phyloP scores from a whole-genome alignment of 2,329 filamentous ascomycete species.

The Talaromyces verruculosus region DNA sequence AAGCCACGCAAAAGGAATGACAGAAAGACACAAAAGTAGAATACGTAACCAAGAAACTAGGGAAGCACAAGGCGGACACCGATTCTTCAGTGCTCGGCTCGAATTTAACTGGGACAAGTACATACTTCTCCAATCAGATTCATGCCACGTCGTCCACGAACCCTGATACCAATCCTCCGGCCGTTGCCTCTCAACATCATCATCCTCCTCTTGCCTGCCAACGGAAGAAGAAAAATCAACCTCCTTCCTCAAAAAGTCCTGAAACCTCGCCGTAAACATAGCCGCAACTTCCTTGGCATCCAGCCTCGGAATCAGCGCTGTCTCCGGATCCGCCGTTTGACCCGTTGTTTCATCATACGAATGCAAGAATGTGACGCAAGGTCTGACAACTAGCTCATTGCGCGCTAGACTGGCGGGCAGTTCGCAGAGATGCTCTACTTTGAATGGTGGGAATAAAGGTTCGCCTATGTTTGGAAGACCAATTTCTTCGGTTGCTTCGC shows the following conservation, averaged over 20 bases:
- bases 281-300: slow-evolving; percentile 91
- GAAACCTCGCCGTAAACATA: slow-evolving; percentile 86
- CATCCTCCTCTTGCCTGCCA: slow-evolving; percentile 10
- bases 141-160: slow-evolving; percentile 76
- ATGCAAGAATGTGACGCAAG: slow-evolving; percentile 76
- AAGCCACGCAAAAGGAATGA: neutral
- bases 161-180: slow-evolving; percentile 79
- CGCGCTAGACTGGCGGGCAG: slow-evolving; percentile 74
- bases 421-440: slow-evolving; percentile 82
- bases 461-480: slow-evolving; percentile 72
- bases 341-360: slow-evolving; percentile 52
- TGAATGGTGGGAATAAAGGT: slow-evolving; percentile 72
- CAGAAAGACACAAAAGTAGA: no score
- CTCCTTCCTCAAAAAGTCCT: slow-evolving; percentile 68
- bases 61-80: neutral
- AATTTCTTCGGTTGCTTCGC: slow-evolving; percentile 92
- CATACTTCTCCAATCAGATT: slow-evolving; percentile 67
- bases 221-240: slow-evolving; percentile 51
- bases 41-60: neutral
- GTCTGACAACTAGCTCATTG: slow-evolving; percentile 71
- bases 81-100: neutral
- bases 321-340: slow-evolving; percentile 58
- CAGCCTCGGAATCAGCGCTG: slow-evolving; percentile 72
- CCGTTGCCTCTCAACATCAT: slow-evolving; percentile 36
- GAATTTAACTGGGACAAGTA: slow-evolving; percentile 2